Evolutionary conservation across 352 stramenopile genomes (phyloP).

Genomic region (Phytophthora fragariae): DNA sequence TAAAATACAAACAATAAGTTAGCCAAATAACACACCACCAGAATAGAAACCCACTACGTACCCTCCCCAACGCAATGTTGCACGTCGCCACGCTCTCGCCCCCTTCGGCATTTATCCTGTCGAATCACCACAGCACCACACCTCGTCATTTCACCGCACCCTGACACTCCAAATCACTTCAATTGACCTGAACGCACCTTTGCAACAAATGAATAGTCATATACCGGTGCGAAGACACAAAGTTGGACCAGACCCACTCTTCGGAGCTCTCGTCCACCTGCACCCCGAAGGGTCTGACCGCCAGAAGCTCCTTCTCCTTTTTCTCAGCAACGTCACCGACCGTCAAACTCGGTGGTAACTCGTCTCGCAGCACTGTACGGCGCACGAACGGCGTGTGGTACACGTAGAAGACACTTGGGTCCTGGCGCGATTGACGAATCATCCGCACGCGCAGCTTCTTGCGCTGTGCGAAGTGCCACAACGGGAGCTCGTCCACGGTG

Average conservation of each 20-base stretch:
- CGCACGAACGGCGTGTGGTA: conserved; percentile 82
- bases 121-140: conserved; percentile 13
- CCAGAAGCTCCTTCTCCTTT: conserved; percentile 52
- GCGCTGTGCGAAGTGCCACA: conserved; percentile 66
- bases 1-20: neutral
- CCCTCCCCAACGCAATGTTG: conserved; percentile 54
- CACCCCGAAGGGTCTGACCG: conserved; percentile 74
- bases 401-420: conserved; percentile 84
- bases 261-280: conserved; percentile 77
- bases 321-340: conserved; percentile 14
- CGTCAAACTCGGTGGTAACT: conserved; percentile 41
- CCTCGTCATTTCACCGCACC: neutral
- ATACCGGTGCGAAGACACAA: conserved; percentile 69
- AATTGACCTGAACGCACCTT: conserved; percentile 39
- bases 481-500: conserved; percentile 66
- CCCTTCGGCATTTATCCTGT: conserved; percentile 32
- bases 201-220: conserved; percentile 70
- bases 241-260: conserved; percentile 72
- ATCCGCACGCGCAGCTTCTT: conserved; percentile 82
- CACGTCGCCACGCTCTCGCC: conserved; percentile 61
- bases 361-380: conserved; percentile 66
- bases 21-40: neutral
- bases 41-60: conserved; percentile 22
- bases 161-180: neutral
- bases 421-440: conserved; percentile 63